Base-by-base conservation (phyloP, 2,329 filamentous ascomycete species). In the Aspergillus quadrilineatus region DNA sequence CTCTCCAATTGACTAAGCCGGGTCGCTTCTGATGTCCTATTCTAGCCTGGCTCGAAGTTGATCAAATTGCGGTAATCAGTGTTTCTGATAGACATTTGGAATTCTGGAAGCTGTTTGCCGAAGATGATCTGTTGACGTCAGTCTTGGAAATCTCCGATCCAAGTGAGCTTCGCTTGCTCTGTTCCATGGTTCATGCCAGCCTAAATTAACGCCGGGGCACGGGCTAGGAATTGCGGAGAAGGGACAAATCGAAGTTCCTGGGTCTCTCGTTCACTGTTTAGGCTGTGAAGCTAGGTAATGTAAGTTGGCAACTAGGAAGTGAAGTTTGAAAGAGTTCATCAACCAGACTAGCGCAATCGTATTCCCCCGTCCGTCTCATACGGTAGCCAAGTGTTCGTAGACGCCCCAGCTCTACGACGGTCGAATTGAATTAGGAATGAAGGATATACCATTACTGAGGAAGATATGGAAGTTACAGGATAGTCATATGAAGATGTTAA, bases 141-240 rank as follows among this genome's bases (percentile, higher is more conserved):
- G 50, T 37, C 8, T 7, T 28, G 30, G 7, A 41, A 55, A 50
- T 50, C 39, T 50, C 47, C 41, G 47, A 41, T 49, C 36, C 34
- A 39, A 3, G 30, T 46, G 48, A 51, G 53, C 48, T 56, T 56
- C 41, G 43, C 53, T 14, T 56, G 30, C 7, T 26, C 15, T 46
- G 53, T 51, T 51, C 53, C 53, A 56, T 56, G 53, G 53, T 51
- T 56, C 53, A 41, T 39, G 42, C 47, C 22, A 49, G 29, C n/a
- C 53, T 29, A 50, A 48, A 32, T 34, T 37, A 48, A 15, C 37
- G n/a, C 41, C 34, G 8, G 37, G 30, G 7, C n/a, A 22, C 34
- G 14, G 37, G 30, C 8, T 26, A 22, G 12, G 1, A 44, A 34
- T 17, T 53, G 32, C 26, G 28, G 48, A 22, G 36, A 43, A 39